Conservation (phyloP, 2,329 filamentous ascomycete genomes). For the Epichloe uncinata region DNA sequence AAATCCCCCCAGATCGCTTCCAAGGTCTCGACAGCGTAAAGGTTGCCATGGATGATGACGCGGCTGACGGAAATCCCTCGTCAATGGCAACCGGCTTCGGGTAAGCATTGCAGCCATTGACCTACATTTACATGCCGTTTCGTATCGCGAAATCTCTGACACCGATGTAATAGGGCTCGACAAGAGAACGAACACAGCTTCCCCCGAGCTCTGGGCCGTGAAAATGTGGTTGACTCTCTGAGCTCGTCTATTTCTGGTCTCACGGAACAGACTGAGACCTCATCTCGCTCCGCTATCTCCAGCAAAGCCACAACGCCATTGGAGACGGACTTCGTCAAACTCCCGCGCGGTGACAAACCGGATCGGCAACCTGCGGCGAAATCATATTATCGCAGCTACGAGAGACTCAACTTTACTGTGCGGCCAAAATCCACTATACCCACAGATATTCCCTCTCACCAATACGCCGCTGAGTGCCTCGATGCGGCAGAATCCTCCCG, state of each 20-base stretch:
- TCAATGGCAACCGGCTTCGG: constrained; percentile 11
- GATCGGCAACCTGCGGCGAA: constrained; percentile 10
- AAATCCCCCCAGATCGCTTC: constrained; percentile 8
- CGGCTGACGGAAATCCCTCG: constrained; percentile 11
- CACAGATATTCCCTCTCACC: constrained; percentile 51
- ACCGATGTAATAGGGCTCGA: too few relatives aligned
- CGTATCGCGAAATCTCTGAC: neutral
- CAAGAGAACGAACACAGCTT: too few relatives aligned
- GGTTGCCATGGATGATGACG: constrained; percentile 12
- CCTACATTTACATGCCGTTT: neutral
- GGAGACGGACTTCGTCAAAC: constrained; percentile 23
- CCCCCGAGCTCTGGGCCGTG: too few relatives aligned
- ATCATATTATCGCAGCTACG: constrained; percentile 17
- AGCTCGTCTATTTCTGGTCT: constrained; percentile 39
- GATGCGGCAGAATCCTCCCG: constrained; percentile 79
- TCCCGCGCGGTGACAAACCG: constrained; percentile 11
- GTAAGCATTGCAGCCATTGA: constrained; percentile 13
- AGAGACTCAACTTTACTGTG: constrained; percentile 39
- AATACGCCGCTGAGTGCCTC: constrained; percentile 88
- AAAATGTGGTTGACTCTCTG: constrained; percentile 28
- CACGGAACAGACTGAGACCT: constrained; percentile 42
- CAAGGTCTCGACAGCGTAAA: constrained; percentile 9
- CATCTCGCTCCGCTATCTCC: constrained; percentile 38
- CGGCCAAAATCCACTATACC: constrained; percentile 77
- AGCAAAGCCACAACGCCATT: constrained; percentile 52